Evolutionary conservation across 164 flowering plant species (phyloP).

Genomic region (Cinnamomum micranthum): DNA sequence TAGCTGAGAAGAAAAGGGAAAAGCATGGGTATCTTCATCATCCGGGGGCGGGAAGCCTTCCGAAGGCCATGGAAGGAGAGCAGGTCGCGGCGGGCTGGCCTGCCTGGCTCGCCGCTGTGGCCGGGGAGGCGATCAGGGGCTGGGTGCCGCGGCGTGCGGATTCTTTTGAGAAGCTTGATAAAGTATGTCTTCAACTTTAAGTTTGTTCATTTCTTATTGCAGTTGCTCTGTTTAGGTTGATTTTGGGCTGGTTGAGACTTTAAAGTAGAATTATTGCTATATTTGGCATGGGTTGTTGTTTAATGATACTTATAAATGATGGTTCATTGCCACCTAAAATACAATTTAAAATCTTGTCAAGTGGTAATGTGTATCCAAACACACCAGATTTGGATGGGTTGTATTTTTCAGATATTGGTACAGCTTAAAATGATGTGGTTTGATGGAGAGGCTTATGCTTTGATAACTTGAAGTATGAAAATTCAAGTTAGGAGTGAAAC

Average conservation of each 20-base stretch:
- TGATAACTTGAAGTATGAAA: background rate
- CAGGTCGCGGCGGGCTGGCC: slow-evolving; percentile 99
- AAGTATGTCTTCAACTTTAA: slow-evolving; percentile 36
- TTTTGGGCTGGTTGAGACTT: background rate
- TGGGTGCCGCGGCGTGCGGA: slow-evolving; percentile 97
- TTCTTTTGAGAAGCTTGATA: slow-evolving; percentile 90
- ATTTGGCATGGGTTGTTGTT: background rate
- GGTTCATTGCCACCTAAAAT: background rate
- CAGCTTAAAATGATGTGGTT: too few species aligned
- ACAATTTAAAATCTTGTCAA: too few species aligned
- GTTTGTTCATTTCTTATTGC: background rate
- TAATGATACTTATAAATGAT: background rate
- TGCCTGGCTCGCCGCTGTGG: slow-evolving; percentile 90
- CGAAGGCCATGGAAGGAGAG: slow-evolving; percentile 72
- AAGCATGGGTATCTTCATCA: slow-evolving; percentile 30
- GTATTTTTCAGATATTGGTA: too few species aligned
- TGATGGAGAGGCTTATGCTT: too few species aligned
- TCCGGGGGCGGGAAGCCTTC: slow-evolving; percentile 37
- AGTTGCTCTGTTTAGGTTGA: background rate
- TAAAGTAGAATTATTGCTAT: background rate
- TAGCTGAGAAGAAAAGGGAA: slow-evolving; percentile 62
- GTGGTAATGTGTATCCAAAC: background rate
- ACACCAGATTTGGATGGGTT: too few species aligned
- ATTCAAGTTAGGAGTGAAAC: background rate
- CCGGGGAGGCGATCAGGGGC: slow-evolving; percentile 93